Evolutionary conservation across 2,329 filamentous ascomycete genomes (phyloP).

Genomic region (Cercospora brassicicola): DNA sequence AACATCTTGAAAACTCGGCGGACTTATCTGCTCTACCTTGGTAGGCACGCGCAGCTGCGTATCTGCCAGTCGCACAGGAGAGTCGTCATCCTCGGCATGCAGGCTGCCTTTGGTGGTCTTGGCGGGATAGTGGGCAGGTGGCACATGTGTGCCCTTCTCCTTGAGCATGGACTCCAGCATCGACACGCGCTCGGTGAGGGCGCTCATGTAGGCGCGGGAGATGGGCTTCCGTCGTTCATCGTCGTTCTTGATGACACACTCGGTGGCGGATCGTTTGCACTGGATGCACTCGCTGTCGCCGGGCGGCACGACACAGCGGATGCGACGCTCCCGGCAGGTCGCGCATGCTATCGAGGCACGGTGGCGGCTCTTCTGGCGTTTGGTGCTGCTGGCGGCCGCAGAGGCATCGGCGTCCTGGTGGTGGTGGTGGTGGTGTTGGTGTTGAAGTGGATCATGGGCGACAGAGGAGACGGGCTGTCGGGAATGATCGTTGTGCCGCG

Average conservation of each 20-base stretch:
- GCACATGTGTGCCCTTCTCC: conserved; percentile 26
- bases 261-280: conserved; percentile 27
- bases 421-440: neutral
- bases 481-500: neutral
- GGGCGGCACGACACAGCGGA: conserved; percentile 31
- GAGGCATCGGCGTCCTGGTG: conserved; percentile 14
- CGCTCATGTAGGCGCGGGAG: conserved; percentile 31
- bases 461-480: conserved; percentile 3
- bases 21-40: conserved; percentile 23
- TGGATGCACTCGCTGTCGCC: conserved; percentile 28
- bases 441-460: neutral
- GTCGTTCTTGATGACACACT: conserved; percentile 34
- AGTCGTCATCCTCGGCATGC: conserved; percentile 27
- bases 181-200: conserved; percentile 31
- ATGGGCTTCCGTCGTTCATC: conserved; percentile 31
- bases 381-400: conserved; percentile 8
- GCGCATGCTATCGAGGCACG: conserved; percentile 27
- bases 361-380: conserved; percentile 27
- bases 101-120: conserved; percentile 30
- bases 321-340: conserved; percentile 29
- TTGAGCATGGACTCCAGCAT: conserved; percentile 31
- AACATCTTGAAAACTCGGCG: conserved; percentile 18
- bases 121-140: conserved; percentile 29
- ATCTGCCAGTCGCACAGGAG: conserved; percentile 16
- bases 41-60: conserved; percentile 3